phyloP scores from a whole-genome alignment of 2,329 filamentous ascomycete species.

The Pyrenophora graminea region DNA sequence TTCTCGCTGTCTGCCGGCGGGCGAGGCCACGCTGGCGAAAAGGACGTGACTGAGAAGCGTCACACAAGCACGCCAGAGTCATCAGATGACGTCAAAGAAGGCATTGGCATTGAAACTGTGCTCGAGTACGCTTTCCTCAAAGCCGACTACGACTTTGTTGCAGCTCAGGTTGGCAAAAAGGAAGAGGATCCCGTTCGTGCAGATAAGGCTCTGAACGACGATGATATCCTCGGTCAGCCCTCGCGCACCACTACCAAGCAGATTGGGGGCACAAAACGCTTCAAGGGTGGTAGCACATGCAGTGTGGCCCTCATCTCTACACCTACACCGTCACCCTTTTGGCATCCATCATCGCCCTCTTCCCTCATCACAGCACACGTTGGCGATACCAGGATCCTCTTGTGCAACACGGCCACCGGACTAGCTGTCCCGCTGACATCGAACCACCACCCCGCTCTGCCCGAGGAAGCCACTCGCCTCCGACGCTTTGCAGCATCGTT shows the following conservation, averaged over 20 bases:
- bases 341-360: slow-evolving; percentile 85
- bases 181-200: slow-evolving; percentile 69
- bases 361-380: slow-evolving; percentile 88
- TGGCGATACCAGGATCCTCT: slow-evolving; percentile 86
- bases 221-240: slow-evolving; percentile 77
- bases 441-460: slow-evolving; percentile 90
- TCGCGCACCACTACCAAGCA: slow-evolving; percentile 50
- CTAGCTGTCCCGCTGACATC: slow-evolving; percentile 79
- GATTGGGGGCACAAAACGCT: slow-evolving; percentile 78
- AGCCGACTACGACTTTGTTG: slow-evolving; percentile 91
- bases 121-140: slow-evolving; percentile 91
- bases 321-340: slow-evolving; percentile 88
- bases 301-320: slow-evolving; percentile 90
- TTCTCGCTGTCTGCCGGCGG: slow-evolving; percentile 61
- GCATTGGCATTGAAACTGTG: slow-evolving; percentile 72
- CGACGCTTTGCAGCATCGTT: slow-evolving; percentile 85
- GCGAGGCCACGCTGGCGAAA: slow-evolving; percentile 41
- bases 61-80: slow-evolving; percentile 29
- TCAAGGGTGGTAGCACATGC: slow-evolving; percentile 92
- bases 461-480: slow-evolving; percentile 79
- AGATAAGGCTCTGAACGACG: slow-evolving; percentile 79
- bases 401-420: slow-evolving; percentile 85
- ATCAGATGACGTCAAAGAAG: slow-evolving; percentile 36
- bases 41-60: slow-evolving; percentile 34
- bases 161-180: slow-evolving; percentile 83